Evolutionary conservation across 768 basidiomycete species (phyloP).

Genomic region (Panellus pusillus): DNA sequence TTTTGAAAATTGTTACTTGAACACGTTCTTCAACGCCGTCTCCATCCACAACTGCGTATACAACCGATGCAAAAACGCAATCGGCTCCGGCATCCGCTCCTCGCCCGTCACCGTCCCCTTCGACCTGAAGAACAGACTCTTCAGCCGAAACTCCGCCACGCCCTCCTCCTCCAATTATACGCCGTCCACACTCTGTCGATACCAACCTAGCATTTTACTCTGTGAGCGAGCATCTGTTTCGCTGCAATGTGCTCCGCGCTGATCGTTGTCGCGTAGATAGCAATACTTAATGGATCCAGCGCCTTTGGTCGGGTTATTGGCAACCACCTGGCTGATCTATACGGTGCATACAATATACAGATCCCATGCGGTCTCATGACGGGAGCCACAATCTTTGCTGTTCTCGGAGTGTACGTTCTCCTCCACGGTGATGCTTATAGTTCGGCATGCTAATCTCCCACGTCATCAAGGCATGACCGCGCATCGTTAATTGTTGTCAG

Average conservation of each 20-base stretch:
- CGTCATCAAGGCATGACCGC: background rate
- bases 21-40: constrained; percentile 13
- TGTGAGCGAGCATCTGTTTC: background rate
- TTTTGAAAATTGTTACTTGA: too few relatives aligned
- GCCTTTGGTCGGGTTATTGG: constrained; percentile 2
- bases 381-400: background rate
- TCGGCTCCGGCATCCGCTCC: constrained; percentile 4
- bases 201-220: constrained; percentile 13
- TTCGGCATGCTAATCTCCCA: background rate
- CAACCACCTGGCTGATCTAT: constrained; percentile 1
- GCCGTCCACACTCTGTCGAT: constrained; percentile 7
- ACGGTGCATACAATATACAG: constrained; percentile 5
- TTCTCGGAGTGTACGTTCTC: background rate
- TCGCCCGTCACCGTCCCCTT: constrained; percentile 16
- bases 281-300: constrained; percentile 3
- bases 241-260: background rate
- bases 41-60: constrained; percentile 23
- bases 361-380: constrained; percentile 5
- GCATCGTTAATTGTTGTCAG: constrained; percentile 3
- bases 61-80: constrained; percentile 13
- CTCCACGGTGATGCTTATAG: background rate
- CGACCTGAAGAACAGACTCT: constrained; percentile 19
- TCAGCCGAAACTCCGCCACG: constrained; percentile 19
- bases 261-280: background rate
- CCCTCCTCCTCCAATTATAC: constrained; percentile 18